phyloP scores from a whole-genome alignment of 345 rosid genomes.

The Anastatica hierochuntica region DNA sequence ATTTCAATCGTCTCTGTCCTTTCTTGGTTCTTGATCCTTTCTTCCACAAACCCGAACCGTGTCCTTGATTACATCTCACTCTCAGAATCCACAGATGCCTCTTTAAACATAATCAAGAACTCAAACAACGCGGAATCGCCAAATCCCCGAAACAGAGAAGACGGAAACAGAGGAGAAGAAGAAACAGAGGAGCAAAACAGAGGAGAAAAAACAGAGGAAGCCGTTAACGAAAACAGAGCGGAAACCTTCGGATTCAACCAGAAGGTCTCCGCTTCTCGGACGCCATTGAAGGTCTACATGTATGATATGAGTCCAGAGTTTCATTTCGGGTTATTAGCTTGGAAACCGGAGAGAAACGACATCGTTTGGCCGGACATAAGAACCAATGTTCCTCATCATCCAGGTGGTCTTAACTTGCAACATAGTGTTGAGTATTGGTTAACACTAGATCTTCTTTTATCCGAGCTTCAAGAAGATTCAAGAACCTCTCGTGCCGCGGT shows the following conservation, averaged over 20 bases:
- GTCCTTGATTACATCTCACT: slow-evolving; percentile 30
- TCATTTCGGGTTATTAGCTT: slow-evolving; percentile 71
- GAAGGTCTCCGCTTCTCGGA: slow-evolving; percentile 1
- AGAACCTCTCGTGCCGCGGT: slow-evolving; percentile 39
- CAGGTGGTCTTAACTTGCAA: slow-evolving; percentile 92
- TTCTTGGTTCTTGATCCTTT: slow-evolving; percentile 71
- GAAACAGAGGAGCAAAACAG: not conserved
- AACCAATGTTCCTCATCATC: slow-evolving; percentile 47
- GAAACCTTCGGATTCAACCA: not conserved
- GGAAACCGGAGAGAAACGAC: slow-evolving; percentile 44
- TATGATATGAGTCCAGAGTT: slow-evolving; percentile 82
- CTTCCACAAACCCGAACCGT: slow-evolving; percentile 37
- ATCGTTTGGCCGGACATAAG: slow-evolving; percentile 83
- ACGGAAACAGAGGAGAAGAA: not conserved
- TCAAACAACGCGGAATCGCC: slow-evolving; percentile 11
- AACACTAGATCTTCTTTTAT: slow-evolving; percentile 74
- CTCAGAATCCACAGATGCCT: slow-evolving; percentile 19
- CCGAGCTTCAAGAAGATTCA: slow-evolving; percentile 43
- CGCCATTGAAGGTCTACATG: slow-evolving; percentile 67
- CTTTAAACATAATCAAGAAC: slow-evolving; percentile 24
- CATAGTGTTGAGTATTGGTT: slow-evolving; percentile 96
- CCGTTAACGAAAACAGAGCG: slow-evolving; percentile 15
- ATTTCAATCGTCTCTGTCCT: slow-evolving; percentile 35
- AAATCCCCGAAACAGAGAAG: slow-evolving; percentile 25
- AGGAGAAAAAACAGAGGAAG: not conserved